A percentile compares a stretch with the other conserved stretches of the same genome.
Evolutionary conservation across 2,329 filamentous ascomycete genomes (phyloP).

Genomic region (Pestalotiopsis sp.): DNA sequence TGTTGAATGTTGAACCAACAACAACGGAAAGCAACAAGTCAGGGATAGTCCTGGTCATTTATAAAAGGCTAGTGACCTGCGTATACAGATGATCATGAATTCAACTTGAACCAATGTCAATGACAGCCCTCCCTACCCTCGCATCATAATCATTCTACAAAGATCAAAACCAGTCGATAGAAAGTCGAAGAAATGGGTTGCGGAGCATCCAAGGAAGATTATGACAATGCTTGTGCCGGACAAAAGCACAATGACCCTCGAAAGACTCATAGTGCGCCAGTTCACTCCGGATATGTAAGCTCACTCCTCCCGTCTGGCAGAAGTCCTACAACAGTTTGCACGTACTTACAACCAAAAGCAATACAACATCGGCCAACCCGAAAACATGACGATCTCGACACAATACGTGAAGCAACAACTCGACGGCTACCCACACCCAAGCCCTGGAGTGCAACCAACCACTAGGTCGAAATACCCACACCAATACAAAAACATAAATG

Average conservation of each 20-base stretch:
- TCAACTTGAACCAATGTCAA: no score
- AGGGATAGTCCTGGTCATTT: no score
- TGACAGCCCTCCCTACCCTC: no score
- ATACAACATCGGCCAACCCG: background rate
- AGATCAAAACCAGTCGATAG: no score
- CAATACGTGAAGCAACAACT: background rate
- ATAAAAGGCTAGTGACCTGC: no score
- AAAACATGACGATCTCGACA: background rate
- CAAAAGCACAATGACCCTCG: background rate
- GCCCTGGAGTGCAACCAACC: no score
- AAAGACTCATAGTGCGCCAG: background rate
- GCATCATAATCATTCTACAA: background rate
- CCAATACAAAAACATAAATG: background rate
- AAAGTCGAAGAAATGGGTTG: background rate
- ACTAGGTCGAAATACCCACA: background rate
- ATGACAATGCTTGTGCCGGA: background rate
- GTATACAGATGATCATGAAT: no score
- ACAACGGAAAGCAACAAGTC: no score
- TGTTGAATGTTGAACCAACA: no score
- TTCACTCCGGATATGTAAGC: background rate
- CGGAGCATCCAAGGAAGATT: background rate
- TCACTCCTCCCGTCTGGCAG: background rate
- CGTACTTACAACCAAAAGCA: background rate
- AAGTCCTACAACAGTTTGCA: no score
- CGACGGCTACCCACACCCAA: background rate